Conservation (phyloP, 495 filamentous ascomycete genomes). For the Achaetomiella virescens region DNA sequence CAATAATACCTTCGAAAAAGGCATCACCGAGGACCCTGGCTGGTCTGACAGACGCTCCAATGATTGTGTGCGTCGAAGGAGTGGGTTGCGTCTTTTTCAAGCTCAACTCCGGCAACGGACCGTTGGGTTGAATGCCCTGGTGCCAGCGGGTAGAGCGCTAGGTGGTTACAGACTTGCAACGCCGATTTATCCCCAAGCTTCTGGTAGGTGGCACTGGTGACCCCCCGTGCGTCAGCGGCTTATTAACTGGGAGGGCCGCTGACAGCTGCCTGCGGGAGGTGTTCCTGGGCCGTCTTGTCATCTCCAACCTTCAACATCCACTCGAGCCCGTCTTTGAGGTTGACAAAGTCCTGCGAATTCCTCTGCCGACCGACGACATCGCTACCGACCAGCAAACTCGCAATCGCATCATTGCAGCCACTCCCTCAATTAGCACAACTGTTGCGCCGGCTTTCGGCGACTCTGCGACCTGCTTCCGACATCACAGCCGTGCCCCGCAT, state of each 20-base stretch:
- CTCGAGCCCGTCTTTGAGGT: neutral
- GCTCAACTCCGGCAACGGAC: slow-evolving; percentile 9
- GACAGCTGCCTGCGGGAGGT: neutral
- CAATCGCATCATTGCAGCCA: neutral
- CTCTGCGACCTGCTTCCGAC: neutral
- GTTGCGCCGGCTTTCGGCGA: slow-evolving; percentile 3
- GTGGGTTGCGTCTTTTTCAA: slow-evolving; percentile 24
- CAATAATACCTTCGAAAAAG: neutral
- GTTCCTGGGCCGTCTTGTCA: slow-evolving; percentile 2
- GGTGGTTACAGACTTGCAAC: too few species aligned
- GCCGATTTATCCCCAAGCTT: neutral
- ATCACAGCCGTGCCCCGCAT: neutral
- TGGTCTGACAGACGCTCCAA: neutral
- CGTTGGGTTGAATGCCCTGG: too few species aligned
- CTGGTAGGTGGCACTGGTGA: neutral
- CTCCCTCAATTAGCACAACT: neutral
- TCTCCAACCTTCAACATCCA: neutral
- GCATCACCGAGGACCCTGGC: neutral
- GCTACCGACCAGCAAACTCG: neutral
- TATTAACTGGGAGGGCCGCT: neutral
- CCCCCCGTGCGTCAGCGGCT: slow-evolving; percentile 4
- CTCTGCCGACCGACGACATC: neutral
- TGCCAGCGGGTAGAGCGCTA: too few species aligned
- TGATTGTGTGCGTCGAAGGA: slow-evolving; percentile 20
- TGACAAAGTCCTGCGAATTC: neutral